Base-by-base conservation (phyloP, 2,329 filamentous ascomycete species). In the Xylariomycetidae sp. region DNA sequence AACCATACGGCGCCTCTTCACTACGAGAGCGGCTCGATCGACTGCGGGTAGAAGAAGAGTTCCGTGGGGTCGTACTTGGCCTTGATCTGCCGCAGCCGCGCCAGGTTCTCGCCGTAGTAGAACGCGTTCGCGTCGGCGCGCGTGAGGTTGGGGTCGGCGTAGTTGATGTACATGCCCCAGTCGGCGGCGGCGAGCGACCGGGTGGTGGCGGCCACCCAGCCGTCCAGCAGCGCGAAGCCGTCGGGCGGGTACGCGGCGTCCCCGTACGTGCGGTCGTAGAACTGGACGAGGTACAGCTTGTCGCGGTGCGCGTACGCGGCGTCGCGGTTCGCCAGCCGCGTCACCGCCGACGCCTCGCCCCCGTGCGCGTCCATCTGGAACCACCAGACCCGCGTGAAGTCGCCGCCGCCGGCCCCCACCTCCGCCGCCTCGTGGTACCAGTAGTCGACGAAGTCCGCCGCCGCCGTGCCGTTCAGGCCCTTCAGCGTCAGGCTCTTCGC, bases 101-200 rank as follows among this genome's bases (percentile, higher is more conserved):
- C 44, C 10, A 65, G 44, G 30, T 53, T 64, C 28, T 46, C 50
- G 6, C 65, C 56, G 39, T 66, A 74, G 52, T 74, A 73, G 36
- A 67, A 47, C 37, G 62, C 49, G 39, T 69, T 63, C 3, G 70
- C 70, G n/a, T 59, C 57, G 2, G 55, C 54, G 9, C 60, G 56
- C 44, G 57, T 56, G 33, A 71, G 57, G 23, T 53, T 59, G 0
- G 68, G 61, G 43, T 74, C 70, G 4, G 68, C 61, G 31, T 74
- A 74, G 55, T 74, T 74, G 40, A 66, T 54, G 41, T 73, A 74
- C 47, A 51, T 50, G 26, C 50, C 50, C 44, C 44, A 54, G 39
- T 51, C 48, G 2, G 35, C 32, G 6, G 37, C 28, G 4, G 35
- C 13, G 12, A 51, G 24, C 8, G 44, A 29, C 16, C 33, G 30